Percentiles rank a stretch among this genome's conserved stretches.
These are phyloP conservation scores for Colletotrichum tropicicola DNA, from an alignment of 2,329 filamentous ascomycete genomes.

Conservation along the genomic window DNA sequence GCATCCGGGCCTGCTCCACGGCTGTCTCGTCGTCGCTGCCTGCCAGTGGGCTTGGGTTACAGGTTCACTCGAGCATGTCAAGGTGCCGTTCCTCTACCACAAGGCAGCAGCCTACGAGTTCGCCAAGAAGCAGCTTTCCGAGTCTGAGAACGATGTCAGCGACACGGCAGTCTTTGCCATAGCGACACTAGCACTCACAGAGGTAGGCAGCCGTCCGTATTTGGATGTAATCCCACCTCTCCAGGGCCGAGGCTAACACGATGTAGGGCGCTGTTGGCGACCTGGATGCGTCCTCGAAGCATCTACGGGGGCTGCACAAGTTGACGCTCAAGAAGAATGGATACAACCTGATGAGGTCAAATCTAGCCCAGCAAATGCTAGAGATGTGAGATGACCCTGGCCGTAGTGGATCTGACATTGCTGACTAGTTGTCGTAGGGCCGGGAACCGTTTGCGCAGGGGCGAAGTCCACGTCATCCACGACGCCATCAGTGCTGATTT, in stretches of 20 bases:
- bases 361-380: conserved; percentile 52
- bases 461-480: conserved; percentile 46
- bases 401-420: not conserved
- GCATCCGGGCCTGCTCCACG: conserved; percentile 55
- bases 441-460: conserved; percentile 48
- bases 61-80: conserved; percentile 53
- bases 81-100: conserved; percentile 55
- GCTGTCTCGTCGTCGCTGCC: conserved; percentile 53
- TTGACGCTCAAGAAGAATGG: conserved; percentile 36
- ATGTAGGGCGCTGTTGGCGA: conserved; percentile 52
- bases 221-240: too few relatives aligned
- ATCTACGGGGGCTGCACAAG: conserved; percentile 48
- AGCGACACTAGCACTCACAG: conserved; percentile 52
- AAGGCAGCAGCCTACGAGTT: conserved; percentile 57
- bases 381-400: conserved; percentile 43
- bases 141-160: conserved; percentile 46
- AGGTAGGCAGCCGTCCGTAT: conserved; percentile 40
- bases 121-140: conserved; percentile 51
- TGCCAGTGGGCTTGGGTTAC: conserved; percentile 57
- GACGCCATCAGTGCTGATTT: conserved; percentile 42
- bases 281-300: conserved; percentile 51
- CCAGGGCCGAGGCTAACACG: not conserved
- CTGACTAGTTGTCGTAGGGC: conserved; percentile 42
- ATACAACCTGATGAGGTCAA: conserved; percentile 38
- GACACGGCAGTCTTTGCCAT: conserved; percentile 54